Evolutionary conservation across 75 land plant species (phyloP).

Genomic region (Cupressus sempervirens): DNA sequence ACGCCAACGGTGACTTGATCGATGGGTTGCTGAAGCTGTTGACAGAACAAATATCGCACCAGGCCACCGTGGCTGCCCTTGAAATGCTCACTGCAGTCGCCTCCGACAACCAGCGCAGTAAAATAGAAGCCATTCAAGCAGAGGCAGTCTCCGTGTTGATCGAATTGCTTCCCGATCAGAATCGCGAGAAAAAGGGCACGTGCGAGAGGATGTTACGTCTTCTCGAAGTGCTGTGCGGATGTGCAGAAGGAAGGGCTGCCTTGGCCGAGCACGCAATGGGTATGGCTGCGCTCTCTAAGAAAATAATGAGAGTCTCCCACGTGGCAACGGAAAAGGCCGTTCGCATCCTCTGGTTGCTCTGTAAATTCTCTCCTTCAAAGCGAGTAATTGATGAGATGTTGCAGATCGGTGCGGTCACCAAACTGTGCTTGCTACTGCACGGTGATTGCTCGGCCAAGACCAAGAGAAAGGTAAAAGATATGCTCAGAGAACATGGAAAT

Average conservation of each 20-base stretch:
- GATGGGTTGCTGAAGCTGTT: constrained; percentile 34
- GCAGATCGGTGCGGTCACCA: constrained; percentile 38
- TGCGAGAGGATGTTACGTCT: constrained; percentile 32
- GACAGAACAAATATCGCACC: constrained; percentile 31
- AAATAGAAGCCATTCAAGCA: constrained; percentile 41
- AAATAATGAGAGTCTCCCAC: constrained; percentile 23
- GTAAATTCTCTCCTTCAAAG: constrained; percentile 25
- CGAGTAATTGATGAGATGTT: constrained; percentile 43
- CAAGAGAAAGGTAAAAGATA: constrained; percentile 35
- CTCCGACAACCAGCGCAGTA: constrained; percentile 20
- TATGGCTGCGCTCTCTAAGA: constrained; percentile 38
- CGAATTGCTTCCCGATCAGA: constrained; percentile 48
- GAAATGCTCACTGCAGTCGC: constrained; percentile 25
- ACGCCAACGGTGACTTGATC: constrained; percentile 23
- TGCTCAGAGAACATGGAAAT: constrained; percentile 26
- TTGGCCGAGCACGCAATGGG: constrained; percentile 31
- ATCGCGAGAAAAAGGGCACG: constrained; percentile 3
- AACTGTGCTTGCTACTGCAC: constrained; percentile 35
- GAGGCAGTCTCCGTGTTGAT: constrained; percentile 48
- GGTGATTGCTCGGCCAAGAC: constrained; percentile 25
- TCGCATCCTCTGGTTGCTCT: constrained; percentile 28
- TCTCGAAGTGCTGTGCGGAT: constrained; percentile 32
- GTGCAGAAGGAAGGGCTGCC: constrained; percentile 39
- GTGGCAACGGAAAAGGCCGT: neutral
- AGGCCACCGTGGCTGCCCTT: constrained; percentile 24